Base-by-base conservation (phyloP, 176 grass and related monocot species). In the Hyparrhenia diplandra region DNA sequence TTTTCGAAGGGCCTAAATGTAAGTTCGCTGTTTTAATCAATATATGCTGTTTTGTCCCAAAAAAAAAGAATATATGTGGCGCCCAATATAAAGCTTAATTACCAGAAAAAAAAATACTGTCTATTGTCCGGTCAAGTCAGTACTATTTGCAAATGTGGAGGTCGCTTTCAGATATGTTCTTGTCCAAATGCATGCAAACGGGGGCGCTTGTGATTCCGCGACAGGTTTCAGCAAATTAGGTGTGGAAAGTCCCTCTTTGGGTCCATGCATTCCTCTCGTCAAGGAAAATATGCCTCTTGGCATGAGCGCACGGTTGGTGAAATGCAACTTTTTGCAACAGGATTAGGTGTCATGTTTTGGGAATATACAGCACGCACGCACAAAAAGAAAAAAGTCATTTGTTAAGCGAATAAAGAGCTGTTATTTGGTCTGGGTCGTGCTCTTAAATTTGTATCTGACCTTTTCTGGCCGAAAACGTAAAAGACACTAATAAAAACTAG, bases 201-300 rank as follows among this genome's bases (percentile, higher is more conserved):
- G 41, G 40, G 84, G 29, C 66, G 36, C 73, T 30, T 57, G 57
- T 77, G 36, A 72, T 73, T 77, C 64, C 20, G 17, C 65, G 72
- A 85, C 82, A 81, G 45, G 72, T 64, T 86, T 82, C 73, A 82
- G 69, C 73, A 82, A 89, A 76, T 86, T 89, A 82, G 73, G 88
- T 72, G 30, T 2, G 31, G 31, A 61, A 78, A 73, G 65, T 41
- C 54, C 28, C 24, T 73, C 73, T 78, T 77, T 47, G 66, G 83
- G 83, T 73, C 88, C 88, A 89, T 89, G 73, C 9, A 67, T 71
- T 49, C 75, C 28, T 77, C 82, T 46, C 67, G 66, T 28, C 72
- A 85, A 36, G 87, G 77, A 81, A 89, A 89, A 76, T 89, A 89
- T 85, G 82, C 77, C 64, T 71, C 87, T 85, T 81, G 77, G 78